phyloP scores from a whole-genome alignment of 208 protist species.

The Leishmania major region DNA sequence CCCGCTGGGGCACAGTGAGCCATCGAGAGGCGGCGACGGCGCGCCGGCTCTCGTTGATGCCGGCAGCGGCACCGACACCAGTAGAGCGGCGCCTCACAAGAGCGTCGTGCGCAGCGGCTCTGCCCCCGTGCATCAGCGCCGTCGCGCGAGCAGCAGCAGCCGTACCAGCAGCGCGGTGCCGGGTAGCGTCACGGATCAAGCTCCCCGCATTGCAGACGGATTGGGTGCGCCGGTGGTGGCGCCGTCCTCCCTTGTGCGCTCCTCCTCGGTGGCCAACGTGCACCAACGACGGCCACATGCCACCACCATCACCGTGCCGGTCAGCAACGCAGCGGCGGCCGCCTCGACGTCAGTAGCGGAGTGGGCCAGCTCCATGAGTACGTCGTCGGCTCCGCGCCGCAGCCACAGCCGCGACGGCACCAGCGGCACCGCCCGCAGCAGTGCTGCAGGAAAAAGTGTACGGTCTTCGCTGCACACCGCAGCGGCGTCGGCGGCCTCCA shows the following conservation, averaged over 20 bases:
- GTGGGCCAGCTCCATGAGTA: background rate
- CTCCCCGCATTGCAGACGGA: background rate
- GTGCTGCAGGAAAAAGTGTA: too few species aligned
- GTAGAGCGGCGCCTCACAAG: background rate
- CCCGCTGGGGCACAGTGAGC: too few species aligned
- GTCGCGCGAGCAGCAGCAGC: background rate
- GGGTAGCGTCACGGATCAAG: background rate
- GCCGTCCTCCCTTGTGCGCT: background rate
- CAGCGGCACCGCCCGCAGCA: background rate
- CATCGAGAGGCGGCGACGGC: background rate
- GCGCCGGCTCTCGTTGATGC: background rate
- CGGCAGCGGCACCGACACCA: too few species aligned
- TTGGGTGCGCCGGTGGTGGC: background rate
- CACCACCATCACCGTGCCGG: background rate
- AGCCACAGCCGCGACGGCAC: constrained; percentile 5
- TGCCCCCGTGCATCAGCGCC: background rate
- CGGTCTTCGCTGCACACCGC: background rate
- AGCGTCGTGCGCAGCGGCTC: background rate
- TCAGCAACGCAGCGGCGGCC: too few species aligned
- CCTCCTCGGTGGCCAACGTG: constrained; percentile 4
- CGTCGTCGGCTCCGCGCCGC: background rate
- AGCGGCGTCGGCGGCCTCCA: too few species aligned
- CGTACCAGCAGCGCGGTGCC: background rate
- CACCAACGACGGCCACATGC: background rate
- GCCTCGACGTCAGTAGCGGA: background rate